A percentile compares a stretch with the other conserved stretches of the same genome.
phyloP scores from a whole-genome alignment of 2,329 filamentous ascomycete genomes.

The Penicillium sp. region DNA sequence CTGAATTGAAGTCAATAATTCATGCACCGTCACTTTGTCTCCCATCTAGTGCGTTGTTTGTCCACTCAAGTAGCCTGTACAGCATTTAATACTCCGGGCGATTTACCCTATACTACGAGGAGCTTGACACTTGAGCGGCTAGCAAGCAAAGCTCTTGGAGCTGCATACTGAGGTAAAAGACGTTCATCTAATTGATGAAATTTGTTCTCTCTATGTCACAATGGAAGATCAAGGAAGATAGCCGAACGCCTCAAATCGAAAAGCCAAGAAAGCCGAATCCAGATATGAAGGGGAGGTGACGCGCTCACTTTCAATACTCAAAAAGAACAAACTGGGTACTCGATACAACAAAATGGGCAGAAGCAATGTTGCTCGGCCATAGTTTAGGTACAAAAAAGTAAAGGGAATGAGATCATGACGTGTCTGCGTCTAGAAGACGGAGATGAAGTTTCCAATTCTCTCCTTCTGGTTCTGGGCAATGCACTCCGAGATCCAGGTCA shows the following conservation, averaged over 20 bases:
- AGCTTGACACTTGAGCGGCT: background rate
- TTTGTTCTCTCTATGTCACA: conserved; percentile 32
- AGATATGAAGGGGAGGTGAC: conserved; percentile 22
- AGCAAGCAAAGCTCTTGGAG: background rate
- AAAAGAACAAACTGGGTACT: conserved; percentile 32
- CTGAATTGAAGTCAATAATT: background rate
- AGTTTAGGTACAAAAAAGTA: conserved; percentile 20
- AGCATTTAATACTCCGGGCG: background rate
- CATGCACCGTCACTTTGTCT: background rate
- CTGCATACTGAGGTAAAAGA: background rate
- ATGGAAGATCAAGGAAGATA: conserved; percentile 14
- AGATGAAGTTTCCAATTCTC: conserved; percentile 97
- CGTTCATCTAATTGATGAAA: conserved; percentile 12
- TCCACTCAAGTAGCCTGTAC: background rate
- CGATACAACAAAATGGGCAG: conserved; percentile 22
- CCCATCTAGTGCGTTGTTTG: background rate
- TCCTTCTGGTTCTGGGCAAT: conserved; percentile 99
- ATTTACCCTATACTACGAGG: background rate
- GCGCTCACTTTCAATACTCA: conserved; percentile 28
- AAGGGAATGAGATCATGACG: conserved; percentile 12
- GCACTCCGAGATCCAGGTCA: conserved; percentile 99
- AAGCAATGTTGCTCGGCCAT: conserved; percentile 17
- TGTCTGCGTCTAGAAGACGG: conserved; percentile 69
- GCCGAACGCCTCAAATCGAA: conserved; percentile 28
- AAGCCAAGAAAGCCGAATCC: conserved; percentile 20